phyloP scores from a whole-genome alignment of 352 stramenopile species.

The Globisporangium cederbergense region DNA sequence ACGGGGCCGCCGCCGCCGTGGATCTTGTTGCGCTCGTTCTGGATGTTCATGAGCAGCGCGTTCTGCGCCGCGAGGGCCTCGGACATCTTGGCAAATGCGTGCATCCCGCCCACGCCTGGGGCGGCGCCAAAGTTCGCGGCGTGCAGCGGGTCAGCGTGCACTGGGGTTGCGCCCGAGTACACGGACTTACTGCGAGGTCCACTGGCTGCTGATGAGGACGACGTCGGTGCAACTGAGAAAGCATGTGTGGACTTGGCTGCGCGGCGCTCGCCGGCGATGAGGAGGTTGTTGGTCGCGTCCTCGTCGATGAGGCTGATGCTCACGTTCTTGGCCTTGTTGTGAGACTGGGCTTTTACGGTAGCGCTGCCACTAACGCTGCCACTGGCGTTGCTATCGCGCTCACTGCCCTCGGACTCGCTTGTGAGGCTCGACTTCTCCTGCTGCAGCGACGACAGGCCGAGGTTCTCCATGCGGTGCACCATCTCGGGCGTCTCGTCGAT shows the following conservation, averaged over 20 bases:
- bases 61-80: slow-evolving; percentile 10
- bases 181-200: background rate
- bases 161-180: background rate
- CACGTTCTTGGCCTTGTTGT: background rate
- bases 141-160: background rate
- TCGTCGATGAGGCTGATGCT: slow-evolving; percentile 4
- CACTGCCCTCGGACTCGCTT: background rate
- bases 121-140: background rate
- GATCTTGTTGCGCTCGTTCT: slow-evolving; percentile 9
- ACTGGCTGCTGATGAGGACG: background rate
- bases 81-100: slow-evolving; percentile 9
- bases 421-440: background rate
- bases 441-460: background rate
- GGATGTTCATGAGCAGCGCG: slow-evolving; percentile 3
- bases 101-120: background rate
- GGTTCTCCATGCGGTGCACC: background rate
- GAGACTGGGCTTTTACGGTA: background rate
- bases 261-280: background rate
- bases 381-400: background rate
- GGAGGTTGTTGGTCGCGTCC: background rate
- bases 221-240: background rate
- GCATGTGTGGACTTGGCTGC: background rate
- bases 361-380: too few species aligned
- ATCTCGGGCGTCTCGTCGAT: slow-evolving; percentile 5
- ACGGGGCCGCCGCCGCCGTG: background rate